phyloP scores from a whole-genome alignment of 495 filamentous ascomycete species.

The Aspergillus mulundensis region DNA sequence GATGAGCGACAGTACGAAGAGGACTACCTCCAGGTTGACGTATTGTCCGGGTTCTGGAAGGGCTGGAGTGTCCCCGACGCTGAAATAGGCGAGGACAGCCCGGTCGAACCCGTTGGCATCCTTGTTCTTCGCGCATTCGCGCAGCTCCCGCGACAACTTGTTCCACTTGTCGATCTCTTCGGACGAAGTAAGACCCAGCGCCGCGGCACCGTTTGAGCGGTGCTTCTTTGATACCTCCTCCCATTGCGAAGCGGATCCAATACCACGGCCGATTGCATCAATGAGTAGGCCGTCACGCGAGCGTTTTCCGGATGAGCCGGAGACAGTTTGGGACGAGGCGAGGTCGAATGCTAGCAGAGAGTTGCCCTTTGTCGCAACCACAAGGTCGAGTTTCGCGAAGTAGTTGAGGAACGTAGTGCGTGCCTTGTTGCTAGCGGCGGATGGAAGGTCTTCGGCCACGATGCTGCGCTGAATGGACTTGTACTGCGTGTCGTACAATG shows the following conservation, averaged over 20 bases:
- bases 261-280: constrained; percentile 62
- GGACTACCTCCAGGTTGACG: constrained; percentile 40
- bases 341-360: constrained; percentile 60
- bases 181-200: constrained; percentile 30
- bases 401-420: constrained; percentile 50
- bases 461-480: constrained; percentile 56
- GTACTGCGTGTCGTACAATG: constrained; percentile 64
- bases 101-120: constrained; percentile 33
- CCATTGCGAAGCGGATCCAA: constrained; percentile 34
- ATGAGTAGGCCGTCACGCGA: constrained; percentile 64
- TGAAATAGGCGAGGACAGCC: constrained; percentile 37
- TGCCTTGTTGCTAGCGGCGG: constrained; percentile 10
- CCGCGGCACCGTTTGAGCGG: constrained; percentile 27
- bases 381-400: constrained; percentile 59
- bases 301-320: constrained; percentile 51
- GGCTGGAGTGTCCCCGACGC: constrained; percentile 18
- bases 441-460: constrained; percentile 43
- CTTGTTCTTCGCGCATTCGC: constrained; percentile 25
- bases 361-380: constrained; percentile 53
- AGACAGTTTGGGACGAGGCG: constrained; percentile 47
- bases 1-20: constrained; percentile 52
- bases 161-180: constrained; percentile 39
- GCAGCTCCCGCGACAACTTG: constrained; percentile 25
- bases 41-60: constrained; percentile 24
- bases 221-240: constrained; percentile 33